Evolutionary conservation across 2,329 filamentous ascomycete genomes (phyloP), one percentile per base, ranked within the genome.

Genomic region (Diaporthe sp.): DNA sequence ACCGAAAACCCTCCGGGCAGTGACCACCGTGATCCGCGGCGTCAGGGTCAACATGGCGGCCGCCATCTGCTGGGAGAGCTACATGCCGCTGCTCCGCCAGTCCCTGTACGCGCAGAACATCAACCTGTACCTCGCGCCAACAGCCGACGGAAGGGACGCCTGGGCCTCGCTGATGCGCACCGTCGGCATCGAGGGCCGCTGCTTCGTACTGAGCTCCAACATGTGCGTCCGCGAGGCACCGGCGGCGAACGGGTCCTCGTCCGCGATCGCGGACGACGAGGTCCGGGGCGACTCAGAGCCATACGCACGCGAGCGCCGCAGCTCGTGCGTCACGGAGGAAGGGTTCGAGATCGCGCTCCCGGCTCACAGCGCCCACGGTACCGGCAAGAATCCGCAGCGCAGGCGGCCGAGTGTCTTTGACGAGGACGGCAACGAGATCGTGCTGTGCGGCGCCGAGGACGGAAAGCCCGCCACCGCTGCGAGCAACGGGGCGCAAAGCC

Each of bases 41-140:
- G 90, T 95, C 3, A 92, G 91, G 77, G 85, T 98, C 76, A 96
- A 94, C 74, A 89, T 98, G 76, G 96, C 93, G 0, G 92, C 94
- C 4, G 96, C 95, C 4, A 97, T 98, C 78, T 98, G 96, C 87
- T 98, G 96, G 96, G 96, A 98, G 84, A 98, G 94, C 83, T 98
- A 96, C 85, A 98, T 98, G 95, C 96, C 96, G 0, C 86, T 98
- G 25, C 87, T 98, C 10, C 91, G 96, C 25, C 94, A 98, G 82
- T 89, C 92, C 22, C 88, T 98, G 51, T 98, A 98, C 83, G 89
- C 91, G 3, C 96, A 98, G 83, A 98, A 98, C 81, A 92, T 98
- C 80, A 98, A 98, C 82, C 86, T 98, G 17, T 98, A 96, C 84
- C 90, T 98, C 2, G 95, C 96, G 0, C 96, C 96, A 0, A 98